These are phyloP conservation scores for Alternaria tenuissima DNA, from an alignment of 2,329 filamentous ascomycete genomes.

Conservation along the genomic window DNA sequence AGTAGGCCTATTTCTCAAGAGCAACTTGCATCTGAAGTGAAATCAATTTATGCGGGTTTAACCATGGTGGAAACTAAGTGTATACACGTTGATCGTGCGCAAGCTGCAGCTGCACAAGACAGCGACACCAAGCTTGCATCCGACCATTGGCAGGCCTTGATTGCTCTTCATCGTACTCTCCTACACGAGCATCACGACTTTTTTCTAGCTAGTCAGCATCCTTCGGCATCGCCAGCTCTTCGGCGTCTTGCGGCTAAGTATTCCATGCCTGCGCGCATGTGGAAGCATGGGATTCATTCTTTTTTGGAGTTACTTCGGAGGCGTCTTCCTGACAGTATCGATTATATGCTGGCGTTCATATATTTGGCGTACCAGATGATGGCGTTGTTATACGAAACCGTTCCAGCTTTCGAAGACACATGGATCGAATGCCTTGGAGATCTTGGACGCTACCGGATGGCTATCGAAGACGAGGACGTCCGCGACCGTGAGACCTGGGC, in stretches of 20 bases:
- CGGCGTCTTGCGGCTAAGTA: slow-evolving; percentile 78
- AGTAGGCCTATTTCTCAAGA: slow-evolving; percentile 77
- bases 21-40: slow-evolving; percentile 81
- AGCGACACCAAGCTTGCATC: slow-evolving; percentile 57
- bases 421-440: slow-evolving; percentile 96
- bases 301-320: slow-evolving; percentile 75
- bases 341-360: slow-evolving; percentile 92
- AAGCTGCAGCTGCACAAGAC: slow-evolving; percentile 62
- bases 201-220: slow-evolving; percentile 87
- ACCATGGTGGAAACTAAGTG: slow-evolving; percentile 89
- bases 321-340: slow-evolving; percentile 76
- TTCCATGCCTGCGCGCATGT: slow-evolving; percentile 92
- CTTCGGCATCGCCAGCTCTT: slow-evolving; percentile 72
- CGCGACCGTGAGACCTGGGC: slow-evolving; percentile 83
- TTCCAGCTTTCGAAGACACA: slow-evolving; percentile 81
- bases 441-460: slow-evolving; percentile 85
- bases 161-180: slow-evolving; percentile 80
- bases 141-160: slow-evolving; percentile 85
- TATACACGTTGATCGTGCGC: slow-evolving; percentile 78
- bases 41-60: slow-evolving; percentile 81
- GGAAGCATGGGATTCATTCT: slow-evolving; percentile 88
- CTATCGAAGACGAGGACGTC: slow-evolving; percentile 84
- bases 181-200: slow-evolving; percentile 72
- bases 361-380: slow-evolving; percentile 92
- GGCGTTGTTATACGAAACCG: slow-evolving; percentile 84